A percentile compares a stretch with the other conserved stretches of the same genome.
Conservation (phyloP, 495 filamentous ascomycete genomes). For the Daldinia loculata region DNA sequence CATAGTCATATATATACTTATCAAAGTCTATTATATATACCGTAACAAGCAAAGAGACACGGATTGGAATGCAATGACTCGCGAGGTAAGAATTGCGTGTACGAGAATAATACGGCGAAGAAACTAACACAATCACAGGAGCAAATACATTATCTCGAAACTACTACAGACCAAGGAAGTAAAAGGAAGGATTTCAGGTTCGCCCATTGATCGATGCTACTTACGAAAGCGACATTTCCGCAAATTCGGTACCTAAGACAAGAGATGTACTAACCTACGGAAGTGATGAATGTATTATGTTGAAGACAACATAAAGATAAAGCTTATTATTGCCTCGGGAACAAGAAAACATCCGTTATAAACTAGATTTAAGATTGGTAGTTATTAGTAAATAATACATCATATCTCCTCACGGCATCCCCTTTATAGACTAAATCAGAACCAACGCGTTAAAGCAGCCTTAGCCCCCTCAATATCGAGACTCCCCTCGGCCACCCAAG, state of each 20-base stretch:
- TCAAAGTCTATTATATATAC: slow-evolving; percentile 69
- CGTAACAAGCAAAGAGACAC: slow-evolving; percentile 59
- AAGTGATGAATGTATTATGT: not conserved
- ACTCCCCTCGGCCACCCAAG: slow-evolving; percentile 40
- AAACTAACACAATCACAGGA: slow-evolving; percentile 16
- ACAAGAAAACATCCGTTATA: too few relatives aligned
- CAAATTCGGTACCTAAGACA: not conserved
- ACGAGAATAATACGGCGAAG: not conserved
- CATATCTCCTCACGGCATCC: not conserved
- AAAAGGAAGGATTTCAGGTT: slow-evolving; percentile 38
- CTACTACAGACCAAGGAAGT: slow-evolving; percentile 34
- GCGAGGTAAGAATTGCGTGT: slow-evolving; percentile 57
- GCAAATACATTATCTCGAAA: slow-evolving; percentile 35
- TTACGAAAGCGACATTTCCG: not conserved
- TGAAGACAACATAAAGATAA: not conserved
- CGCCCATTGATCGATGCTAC: slow-evolving; percentile 10
- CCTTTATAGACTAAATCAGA: not conserved
- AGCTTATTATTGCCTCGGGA: too few relatives aligned
- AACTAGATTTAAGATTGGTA: too few relatives aligned
- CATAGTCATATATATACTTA: slow-evolving; percentile 61
- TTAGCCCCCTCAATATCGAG: slow-evolving; percentile 30
- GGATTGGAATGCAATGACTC: slow-evolving; percentile 69
- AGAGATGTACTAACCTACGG: not conserved
- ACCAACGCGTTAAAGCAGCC: slow-evolving; percentile 22
- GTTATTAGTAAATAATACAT: not conserved